These are phyloP conservation scores for Suhomyces bolitotheri DNA, from an alignment of 1,139 yeast genomes.

Conservation along the genomic window DNA sequence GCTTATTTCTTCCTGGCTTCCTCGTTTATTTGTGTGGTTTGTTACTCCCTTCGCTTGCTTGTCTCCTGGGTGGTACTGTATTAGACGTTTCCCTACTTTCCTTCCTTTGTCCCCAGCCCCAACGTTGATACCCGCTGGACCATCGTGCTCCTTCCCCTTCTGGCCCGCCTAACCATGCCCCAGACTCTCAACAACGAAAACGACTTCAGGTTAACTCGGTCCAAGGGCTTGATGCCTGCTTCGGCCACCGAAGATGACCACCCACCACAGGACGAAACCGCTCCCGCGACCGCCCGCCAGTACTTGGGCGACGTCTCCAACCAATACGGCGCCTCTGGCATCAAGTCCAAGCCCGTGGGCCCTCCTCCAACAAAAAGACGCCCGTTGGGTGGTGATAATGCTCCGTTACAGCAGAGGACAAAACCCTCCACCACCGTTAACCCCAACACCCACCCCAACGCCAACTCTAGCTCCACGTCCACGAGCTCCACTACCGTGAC, in stretches of 20 bases:
- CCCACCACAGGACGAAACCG: slow-evolving; percentile 12
- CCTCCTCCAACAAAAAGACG: slow-evolving; percentile 22
- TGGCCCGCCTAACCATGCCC: slow-evolving; percentile 26
- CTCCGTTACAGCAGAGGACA: slow-evolving; percentile 28
- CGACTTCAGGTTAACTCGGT: slow-evolving; percentile 39
- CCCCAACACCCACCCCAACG: slow-evolving; percentile 3
- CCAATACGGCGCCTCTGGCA: slow-evolving; percentile 29
- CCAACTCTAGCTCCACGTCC: slow-evolving; percentile 6
- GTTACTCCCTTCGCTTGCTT: background rate
- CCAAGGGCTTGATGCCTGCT: slow-evolving; percentile 23
- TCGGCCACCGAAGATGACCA: slow-evolving; percentile 4
- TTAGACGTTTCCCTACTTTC: too few relatives aligned
- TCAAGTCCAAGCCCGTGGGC: slow-evolving; percentile 6
- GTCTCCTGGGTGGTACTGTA: too few relatives aligned
- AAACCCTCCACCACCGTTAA: slow-evolving; percentile 5
- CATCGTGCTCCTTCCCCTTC: slow-evolving; percentile 1
- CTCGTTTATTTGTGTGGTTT: too few relatives aligned
- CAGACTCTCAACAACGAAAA: slow-evolving; percentile 44
- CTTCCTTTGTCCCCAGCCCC: background rate
- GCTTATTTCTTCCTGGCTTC: too few relatives aligned
- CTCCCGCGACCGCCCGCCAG: slow-evolving; percentile 23
- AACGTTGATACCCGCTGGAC: background rate
- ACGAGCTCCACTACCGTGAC: slow-evolving; percentile 3
- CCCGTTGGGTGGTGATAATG: slow-evolving; percentile 39
- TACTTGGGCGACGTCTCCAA: slow-evolving; percentile 46